phyloP scores from a whole-genome alignment of 257 asterid genomes.

The Solanum paucissectum region DNA sequence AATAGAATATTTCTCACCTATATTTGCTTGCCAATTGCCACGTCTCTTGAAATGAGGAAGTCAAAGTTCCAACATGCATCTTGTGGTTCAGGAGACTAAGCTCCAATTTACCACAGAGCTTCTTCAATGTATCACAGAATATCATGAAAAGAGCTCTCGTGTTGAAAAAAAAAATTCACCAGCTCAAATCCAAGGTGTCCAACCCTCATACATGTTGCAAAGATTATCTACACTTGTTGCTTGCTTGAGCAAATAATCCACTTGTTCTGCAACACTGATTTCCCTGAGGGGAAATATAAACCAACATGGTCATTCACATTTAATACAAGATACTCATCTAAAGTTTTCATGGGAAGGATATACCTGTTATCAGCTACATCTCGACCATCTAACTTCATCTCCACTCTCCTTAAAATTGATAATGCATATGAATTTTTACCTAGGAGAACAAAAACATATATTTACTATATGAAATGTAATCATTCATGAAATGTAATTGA shows the following conservation, averaged over 20 bases:
- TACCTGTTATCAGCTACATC: conserved; percentile 78
- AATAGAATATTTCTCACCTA: neutral
- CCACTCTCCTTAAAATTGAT: conserved; percentile 74
- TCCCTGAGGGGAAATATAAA: conserved; percentile 37
- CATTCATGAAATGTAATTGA: neutral
- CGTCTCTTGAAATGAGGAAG: neutral
- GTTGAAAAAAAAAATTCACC: neutral
- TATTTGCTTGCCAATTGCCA: neutral
- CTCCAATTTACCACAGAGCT: conserved; percentile 7
- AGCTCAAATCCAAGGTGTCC: conserved; percentile 99
- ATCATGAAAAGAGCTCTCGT: conserved; percentile 8
- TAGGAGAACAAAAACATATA: conserved; percentile 15
- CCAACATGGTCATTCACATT: neutral
- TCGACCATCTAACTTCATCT: conserved; percentile 91
- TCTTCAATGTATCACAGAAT: conserved; percentile 5
- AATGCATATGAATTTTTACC: conserved; percentile 89
- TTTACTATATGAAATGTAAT: neutral
- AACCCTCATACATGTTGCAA: conserved; percentile 98
- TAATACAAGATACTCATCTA: neutral
- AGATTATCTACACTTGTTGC: conserved; percentile 87
- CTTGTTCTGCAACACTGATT: conserved; percentile 69
- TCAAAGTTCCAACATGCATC: neutral
- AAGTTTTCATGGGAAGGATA: conserved; percentile 9
- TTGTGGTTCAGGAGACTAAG: conserved; percentile 5
- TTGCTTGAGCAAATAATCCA: conserved; percentile 85